Conservation (phyloP, 768 basidiomycete species). For the Suillus occidentalis region DNA sequence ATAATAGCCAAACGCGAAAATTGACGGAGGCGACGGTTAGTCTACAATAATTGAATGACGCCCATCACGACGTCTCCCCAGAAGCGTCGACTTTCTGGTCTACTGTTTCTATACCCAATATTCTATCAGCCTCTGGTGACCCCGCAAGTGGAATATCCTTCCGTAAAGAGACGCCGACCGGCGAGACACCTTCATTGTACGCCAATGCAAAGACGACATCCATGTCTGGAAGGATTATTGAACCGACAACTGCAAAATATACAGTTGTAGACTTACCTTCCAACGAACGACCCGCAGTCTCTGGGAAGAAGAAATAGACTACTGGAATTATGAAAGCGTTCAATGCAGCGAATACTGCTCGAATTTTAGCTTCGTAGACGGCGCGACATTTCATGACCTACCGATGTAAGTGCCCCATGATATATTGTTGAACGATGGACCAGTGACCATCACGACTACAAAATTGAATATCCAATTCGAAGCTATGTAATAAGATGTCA, state of each 20-base stretch:
- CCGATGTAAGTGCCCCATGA: conserved; percentile 62
- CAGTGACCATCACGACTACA: conserved; percentile 58
- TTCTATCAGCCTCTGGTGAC: conserved; percentile 42
- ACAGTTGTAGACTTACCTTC: conserved; percentile 38
- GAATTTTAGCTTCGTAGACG: background rate
- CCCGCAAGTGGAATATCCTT: conserved; percentile 47
- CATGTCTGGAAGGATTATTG: conserved; percentile 26
- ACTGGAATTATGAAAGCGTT: conserved; percentile 58
- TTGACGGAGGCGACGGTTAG: too few species aligned
- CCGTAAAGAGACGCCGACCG: conserved; percentile 44
- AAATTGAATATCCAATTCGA: conserved; percentile 62
- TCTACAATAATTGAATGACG: background rate
- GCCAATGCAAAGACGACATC: conserved; percentile 49
- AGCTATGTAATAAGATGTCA: conserved; percentile 13
- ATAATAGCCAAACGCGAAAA: conserved; percentile 50
- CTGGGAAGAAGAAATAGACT: conserved; percentile 62
- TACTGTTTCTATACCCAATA: conserved; percentile 10
- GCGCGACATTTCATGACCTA: conserved; percentile 18
- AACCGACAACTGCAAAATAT: background rate
- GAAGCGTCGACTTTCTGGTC: background rate
- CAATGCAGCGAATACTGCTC: conserved; percentile 50
- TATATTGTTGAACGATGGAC: conserved; percentile 57
- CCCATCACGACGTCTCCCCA: background rate
- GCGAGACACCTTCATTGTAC: conserved; percentile 45
- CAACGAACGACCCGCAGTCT: conserved; percentile 58